Evolutionary conservation across 257 asterid species (phyloP).

Genomic region (Petunia axillaris): DNA sequence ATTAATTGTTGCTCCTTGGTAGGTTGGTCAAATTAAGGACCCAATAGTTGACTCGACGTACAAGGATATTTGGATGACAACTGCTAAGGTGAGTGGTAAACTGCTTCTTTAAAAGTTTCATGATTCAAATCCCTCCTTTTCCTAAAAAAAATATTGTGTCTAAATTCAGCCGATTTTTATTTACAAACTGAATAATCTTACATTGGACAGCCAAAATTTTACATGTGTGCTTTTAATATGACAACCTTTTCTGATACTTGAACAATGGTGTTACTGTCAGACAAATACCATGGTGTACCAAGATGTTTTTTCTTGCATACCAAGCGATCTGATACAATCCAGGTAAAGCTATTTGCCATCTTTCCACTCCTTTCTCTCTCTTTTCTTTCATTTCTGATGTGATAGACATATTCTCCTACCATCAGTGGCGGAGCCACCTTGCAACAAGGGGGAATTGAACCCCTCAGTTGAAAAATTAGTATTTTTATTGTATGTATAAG

Average conservation of each 20-base stretch:
- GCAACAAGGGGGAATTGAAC: too few relatives aligned
- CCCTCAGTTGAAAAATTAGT: too few relatives aligned
- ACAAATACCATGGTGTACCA: constrained; percentile 84
- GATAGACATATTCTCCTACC: not conserved
- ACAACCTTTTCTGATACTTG: constrained; percentile 11
- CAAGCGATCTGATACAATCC: constrained; percentile 85
- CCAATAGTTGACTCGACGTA: constrained; percentile 86
- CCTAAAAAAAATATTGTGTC: not conserved
- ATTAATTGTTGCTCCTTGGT: constrained; percentile 24
- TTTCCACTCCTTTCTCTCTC: constrained; percentile 21
- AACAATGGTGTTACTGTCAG: constrained; percentile 47
- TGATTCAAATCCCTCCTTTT: not conserved
- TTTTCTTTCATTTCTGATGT: constrained; percentile 20
- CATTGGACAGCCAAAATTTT: not conserved
- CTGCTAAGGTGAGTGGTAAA: constrained; percentile 69
- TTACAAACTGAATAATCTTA: not conserved
- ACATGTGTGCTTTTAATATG: not conserved
- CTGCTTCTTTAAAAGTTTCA: constrained; percentile 21
- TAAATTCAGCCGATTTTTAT: not conserved
- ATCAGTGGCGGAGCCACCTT: too few relatives aligned
- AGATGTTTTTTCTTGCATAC: constrained; percentile 91
- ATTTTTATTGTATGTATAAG: too few relatives aligned
- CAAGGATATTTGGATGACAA: constrained; percentile 92
- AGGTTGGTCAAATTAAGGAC: constrained; percentile 75
- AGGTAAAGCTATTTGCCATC: constrained; percentile 52